Evolutionary conservation across 768 basidiomycete species (phyloP), one percentile per base, ranked within the genome.

Genomic region (Asterophora lycoperdoides): DNA sequence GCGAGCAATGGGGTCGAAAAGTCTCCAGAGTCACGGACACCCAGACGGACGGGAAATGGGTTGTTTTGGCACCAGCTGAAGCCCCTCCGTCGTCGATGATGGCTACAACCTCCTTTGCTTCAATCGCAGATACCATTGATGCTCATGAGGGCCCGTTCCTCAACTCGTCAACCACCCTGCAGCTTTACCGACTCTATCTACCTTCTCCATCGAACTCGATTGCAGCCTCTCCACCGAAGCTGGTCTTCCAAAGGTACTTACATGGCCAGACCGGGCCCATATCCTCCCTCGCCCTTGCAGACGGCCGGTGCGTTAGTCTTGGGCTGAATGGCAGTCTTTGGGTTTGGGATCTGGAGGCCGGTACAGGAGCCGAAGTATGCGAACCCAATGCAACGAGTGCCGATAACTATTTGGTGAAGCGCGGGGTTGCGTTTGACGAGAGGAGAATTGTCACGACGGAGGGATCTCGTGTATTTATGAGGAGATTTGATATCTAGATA

Each of bases 11-110:
- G 84, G 74, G 77, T 23, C 84, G 88, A 49, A 90, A 88, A 63
- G 77, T 91, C 15, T 68, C 70, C 37, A 69, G 72, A 10, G 82
- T 92, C 26, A 78, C 83, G n/a, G 84, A 81, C 56, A 83, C 78
- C 13, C 83, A 88, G 58, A 88, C 89, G 5, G 89, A 91, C 59
- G 89, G 89, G 8, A 90, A 88, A 72, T 92, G 87, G 86, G 81
- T 80, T 14, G 83, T 91, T 10, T 73, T 90, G 41, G 88, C 84
- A 11, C 81, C 86, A 11, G 80, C 75, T 26, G 72, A 76, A 52
- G 44, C 51, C 9, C 34, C 57, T n/a, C 56, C 60, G 18, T 49
- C 52, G 44, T 48, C 52, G 44, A 45, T 51, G 33, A 35, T 56
- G 5, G 37, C 58, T 13, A 46, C 63, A 6, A 30, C 49, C n/a